Evolutionary conservation across 2,329 filamentous ascomycete species (phyloP), one percentile per base, ranked within the genome.

Genomic region (Knufia fluminis): DNA sequence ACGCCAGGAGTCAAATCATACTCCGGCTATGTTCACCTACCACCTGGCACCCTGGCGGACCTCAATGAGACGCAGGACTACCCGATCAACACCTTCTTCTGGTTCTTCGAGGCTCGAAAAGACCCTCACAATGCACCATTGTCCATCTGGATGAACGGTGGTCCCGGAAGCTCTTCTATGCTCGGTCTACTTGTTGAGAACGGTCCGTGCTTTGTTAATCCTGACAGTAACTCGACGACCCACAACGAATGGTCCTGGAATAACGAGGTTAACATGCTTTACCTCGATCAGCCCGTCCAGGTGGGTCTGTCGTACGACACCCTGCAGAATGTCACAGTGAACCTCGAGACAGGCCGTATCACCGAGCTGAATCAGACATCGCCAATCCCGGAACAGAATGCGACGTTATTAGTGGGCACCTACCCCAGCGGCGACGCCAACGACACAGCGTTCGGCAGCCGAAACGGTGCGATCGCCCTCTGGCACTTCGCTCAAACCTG

Each of bases 221-320:
- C 66, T 36, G 72, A 77, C 32, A 73, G 71, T 40, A 76, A 77
- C 59, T 64, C 62, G n/a, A 72, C 72, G 0, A 62, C 63, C 14
- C 54, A 69, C 20, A 83, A 83, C 55, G 75, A 77, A 0, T 79
- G 75, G 65, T 78, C 78, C 1, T 83, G 79, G 76, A 80, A 78
- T 52, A 77, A 78, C 56, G 71, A 76, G 20, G 76, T 74, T 54
- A 84, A 84, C 55, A 77, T 85, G 73, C 74, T 86, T 6, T 86
- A 82, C 63, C 76, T 86, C 55, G 82, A 86, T 56, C 77, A 85
- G 61, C 83, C 78, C 9, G 73, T 71, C 9, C 72, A 76, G 38
- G 72, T 77, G 2, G 78, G 79, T 0, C 76, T 80, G 56, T 78
- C 74, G 6, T 81, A 80, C 60, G 69, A 69, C 49, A 55, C 64